Evolutionary conservation across 768 basidiomycete genomes (phyloP).

Genomic region (Antrodiella citrinella): DNA sequence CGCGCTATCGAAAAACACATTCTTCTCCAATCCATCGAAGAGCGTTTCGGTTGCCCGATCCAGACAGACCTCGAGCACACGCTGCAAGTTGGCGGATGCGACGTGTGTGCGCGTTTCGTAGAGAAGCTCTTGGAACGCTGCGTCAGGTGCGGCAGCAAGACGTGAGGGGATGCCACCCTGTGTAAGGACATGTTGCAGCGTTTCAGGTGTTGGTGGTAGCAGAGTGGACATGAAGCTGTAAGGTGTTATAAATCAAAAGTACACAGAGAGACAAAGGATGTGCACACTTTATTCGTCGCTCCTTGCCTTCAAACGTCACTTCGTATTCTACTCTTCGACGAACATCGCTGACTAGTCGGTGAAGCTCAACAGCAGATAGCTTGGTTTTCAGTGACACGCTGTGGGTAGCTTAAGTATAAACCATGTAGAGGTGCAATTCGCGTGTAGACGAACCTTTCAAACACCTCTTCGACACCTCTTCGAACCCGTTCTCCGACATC

Average conservation of each 20-base stretch:
- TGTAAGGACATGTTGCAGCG: conserved; percentile 57
- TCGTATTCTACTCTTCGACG: conserved; percentile 72
- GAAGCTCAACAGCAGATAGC: conserved; percentile 61
- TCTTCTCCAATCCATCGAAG: conserved; percentile 52
- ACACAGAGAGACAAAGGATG: background rate
- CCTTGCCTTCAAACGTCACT: conserved; percentile 49
- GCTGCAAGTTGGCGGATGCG: conserved; percentile 58
- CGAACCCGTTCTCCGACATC: conserved; percentile 69
- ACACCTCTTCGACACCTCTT: conserved; percentile 71
- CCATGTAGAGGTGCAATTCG: conserved; percentile 1
- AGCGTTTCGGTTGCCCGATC: conserved; percentile 62
- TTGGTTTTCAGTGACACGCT: conserved; percentile 83
- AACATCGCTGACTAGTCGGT: conserved; percentile 62
- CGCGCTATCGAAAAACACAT: conserved; percentile 40
- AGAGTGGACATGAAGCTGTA: conserved; percentile 67
- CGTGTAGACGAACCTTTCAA: conserved; percentile 82
- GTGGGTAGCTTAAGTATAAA: no score
- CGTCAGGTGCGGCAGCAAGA: conserved; percentile 28
- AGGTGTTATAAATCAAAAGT: conserved; percentile 3
- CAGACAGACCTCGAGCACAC: conserved; percentile 65
- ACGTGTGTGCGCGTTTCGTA: conserved; percentile 60
- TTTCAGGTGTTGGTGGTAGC: conserved; percentile 67
- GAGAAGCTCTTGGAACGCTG: conserved; percentile 56
- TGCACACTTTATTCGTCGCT: conserved; percentile 48
- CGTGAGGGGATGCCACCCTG: conserved; percentile 47